These are phyloP conservation scores for Stachybotrys echinatus DNA, from an alignment of 2,329 filamentous ascomycete genomes.

Conservation along the genomic window DNA sequence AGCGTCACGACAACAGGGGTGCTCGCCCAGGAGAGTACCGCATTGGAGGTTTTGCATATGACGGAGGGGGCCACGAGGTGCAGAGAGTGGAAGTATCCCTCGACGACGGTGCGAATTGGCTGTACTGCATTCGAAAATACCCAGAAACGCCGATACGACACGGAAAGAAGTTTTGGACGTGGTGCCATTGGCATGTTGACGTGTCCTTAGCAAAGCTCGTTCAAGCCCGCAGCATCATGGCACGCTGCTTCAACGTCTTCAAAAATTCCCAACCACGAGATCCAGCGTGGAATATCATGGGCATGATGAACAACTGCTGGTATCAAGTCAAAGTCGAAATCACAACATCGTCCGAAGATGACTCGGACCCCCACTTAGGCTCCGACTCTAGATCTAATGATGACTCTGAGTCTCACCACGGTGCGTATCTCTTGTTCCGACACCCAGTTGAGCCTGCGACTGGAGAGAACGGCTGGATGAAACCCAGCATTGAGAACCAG, in stretches of 20 bases:
- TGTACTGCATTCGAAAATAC: slow-evolving; percentile 26
- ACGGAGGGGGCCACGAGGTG: slow-evolving; percentile 43
- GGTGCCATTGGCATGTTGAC: slow-evolving; percentile 48
- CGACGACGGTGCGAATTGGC: slow-evolving; percentile 39
- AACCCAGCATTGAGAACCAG: slow-evolving; percentile 36
- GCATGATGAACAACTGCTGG: slow-evolving; percentile 51
- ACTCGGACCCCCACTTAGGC: slow-evolving; percentile 8
- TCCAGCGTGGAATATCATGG: slow-evolving; percentile 43
- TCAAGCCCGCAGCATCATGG: slow-evolving; percentile 33
- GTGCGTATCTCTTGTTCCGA: slow-evolving; percentile 28
- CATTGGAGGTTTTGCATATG: slow-evolving; percentile 42
- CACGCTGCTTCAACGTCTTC: slow-evolving; percentile 42
- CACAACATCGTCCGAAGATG: slow-evolving; percentile 13
- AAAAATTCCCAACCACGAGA: slow-evolving; percentile 44
- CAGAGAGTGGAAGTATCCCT: slow-evolving; percentile 42
- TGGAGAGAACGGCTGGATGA: slow-evolving; percentile 45
- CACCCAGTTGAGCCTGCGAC: slow-evolving; percentile 40
- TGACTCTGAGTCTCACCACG: too few relatives aligned
- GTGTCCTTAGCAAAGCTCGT: slow-evolving; percentile 37
- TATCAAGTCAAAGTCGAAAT: slow-evolving; percentile 38
- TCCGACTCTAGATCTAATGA: too few relatives aligned
- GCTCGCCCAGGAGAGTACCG: slow-evolving; percentile 23
- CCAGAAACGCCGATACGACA: slow-evolving; percentile 43
- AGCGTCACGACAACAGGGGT: too few relatives aligned
- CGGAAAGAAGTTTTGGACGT: slow-evolving; percentile 49